Evolutionary conservation across 2,329 filamentous ascomycete species (phyloP), one percentile per base, ranked within the genome.

Genomic region (Ascosphaera apis): DNA sequence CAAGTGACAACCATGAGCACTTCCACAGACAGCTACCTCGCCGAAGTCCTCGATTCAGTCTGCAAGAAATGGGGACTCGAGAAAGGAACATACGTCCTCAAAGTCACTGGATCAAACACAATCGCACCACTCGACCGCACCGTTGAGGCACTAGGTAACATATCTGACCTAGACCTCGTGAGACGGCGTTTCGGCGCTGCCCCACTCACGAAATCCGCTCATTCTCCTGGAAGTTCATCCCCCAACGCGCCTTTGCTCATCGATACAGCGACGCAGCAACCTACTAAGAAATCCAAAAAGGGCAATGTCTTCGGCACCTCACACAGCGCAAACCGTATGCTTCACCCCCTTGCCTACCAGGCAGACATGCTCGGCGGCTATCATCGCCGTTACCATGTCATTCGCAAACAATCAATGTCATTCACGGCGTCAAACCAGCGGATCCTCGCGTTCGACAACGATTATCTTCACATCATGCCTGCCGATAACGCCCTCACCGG

Each of bases 381-480:
- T 41, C 72, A 72, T 51, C 69, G 70, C 38, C 67, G 69, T 21
- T 76, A 72, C 51, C 63, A 67, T 36, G 71, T 76, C 13, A 63
- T 66, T 18, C 66, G 71, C 44, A 73, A 74, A 48, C 69, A 74
- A 45, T 66, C 70, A 18, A 70, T 74, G 56, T 69, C 67, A 2
- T 75, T 76, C 42, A 65, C 69, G 0, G 64, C 66, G 4, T 67
- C 65, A 3, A 69, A 69, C 34, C 65, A 69, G 15, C 63, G 68
- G 30, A 67, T 71, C 9, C 53, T 76, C 15, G 65, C 69, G 5
- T 66, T 76, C 35, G 71, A 74, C 43, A 69, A 67, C 36, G 71
- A 76, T 43, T 73, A 72, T 47, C 65, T 76, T 52, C 69, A 74
- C 48, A 69, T 75, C 41, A 66, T 75, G 57, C 69, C 71, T 4